These are phyloP conservation scores for Silene latifolia DNA, from an alignment of 148 eudicot genomes.

Conservation along the genomic window DNA sequence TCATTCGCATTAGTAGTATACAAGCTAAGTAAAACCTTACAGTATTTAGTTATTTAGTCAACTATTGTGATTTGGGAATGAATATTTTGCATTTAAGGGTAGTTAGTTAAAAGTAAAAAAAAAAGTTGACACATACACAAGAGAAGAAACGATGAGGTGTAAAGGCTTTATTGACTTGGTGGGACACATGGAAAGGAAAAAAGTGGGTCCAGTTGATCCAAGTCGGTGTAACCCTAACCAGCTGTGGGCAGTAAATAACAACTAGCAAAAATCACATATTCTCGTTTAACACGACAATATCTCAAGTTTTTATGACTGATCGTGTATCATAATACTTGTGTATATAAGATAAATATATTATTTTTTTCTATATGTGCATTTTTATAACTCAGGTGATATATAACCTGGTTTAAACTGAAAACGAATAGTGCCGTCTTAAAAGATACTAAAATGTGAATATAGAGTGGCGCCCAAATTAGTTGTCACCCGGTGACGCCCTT, in stretches of 20 bases:
- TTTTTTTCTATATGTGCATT: too few species aligned
- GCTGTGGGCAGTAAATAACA: constrained; percentile 7
- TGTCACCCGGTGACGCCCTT: too few species aligned
- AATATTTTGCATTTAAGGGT: background rate
- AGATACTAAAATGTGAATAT: too few species aligned
- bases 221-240: background rate
- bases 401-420: too few species aligned
- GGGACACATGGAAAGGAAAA: constrained; percentile 28
- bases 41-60: background rate
- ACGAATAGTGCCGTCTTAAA: too few species aligned
- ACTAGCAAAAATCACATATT: background rate
- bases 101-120: background rate
- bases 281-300: too few species aligned
- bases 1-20: background rate
- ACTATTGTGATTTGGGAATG: background rate
- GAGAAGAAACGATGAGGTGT: constrained; percentile 39
- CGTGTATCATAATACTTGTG: too few species aligned
- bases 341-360: too few species aligned
- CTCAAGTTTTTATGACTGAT: too few species aligned
- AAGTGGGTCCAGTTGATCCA: constrained; percentile 8
- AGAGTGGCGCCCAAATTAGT: too few species aligned
- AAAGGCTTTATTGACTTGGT: constrained; percentile 29
- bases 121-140: constrained; percentile 23
- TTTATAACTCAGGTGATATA: too few species aligned
- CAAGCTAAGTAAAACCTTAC: background rate